phyloP scores from a whole-genome alignment of 2,329 filamentous ascomycete genomes.

The Coniosporium uncinatum region DNA sequence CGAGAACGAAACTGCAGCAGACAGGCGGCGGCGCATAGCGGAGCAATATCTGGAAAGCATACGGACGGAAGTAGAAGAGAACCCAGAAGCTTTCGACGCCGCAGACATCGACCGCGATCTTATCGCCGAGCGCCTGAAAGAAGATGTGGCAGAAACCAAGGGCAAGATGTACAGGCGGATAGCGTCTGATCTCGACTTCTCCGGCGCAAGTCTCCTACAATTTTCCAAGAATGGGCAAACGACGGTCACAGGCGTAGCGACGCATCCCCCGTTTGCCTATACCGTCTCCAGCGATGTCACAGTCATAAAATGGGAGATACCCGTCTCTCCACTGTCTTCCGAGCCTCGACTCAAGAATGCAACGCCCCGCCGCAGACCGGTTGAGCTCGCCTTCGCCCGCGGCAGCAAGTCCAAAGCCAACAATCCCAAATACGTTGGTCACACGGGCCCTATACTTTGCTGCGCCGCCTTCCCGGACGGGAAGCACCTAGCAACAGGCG shows the following conservation, averaged over 20 bases:
- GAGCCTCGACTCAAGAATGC: slow-evolving; percentile 47
- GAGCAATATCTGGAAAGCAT: slow-evolving; percentile 93
- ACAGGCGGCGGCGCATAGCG: slow-evolving; percentile 79
- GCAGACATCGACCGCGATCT: slow-evolving; percentile 90
- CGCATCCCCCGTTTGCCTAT: slow-evolving; percentile 77
- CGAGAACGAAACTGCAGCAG: slow-evolving; percentile 83
- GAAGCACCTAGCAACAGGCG: slow-evolving; percentile 86
- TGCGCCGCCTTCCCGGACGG: slow-evolving; percentile 88
- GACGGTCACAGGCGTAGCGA: slow-evolving; percentile 73
- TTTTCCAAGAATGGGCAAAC: slow-evolving; percentile 79
- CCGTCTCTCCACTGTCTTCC: slow-evolving; percentile 47
- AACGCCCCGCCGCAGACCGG: slow-evolving; percentile 55
- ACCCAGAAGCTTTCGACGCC: slow-evolving; percentile 88
- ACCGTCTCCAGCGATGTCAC: slow-evolving; percentile 82
- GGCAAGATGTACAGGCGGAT: slow-evolving; percentile 83
- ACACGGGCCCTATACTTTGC: slow-evolving; percentile 73
- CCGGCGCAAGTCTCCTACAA: slow-evolving; percentile 58
- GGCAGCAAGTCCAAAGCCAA: slow-evolving; percentile 41
- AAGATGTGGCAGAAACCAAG: slow-evolving; percentile 89
- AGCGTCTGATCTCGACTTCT: slow-evolving; percentile 66
- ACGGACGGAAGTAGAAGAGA: slow-evolving; percentile 58
- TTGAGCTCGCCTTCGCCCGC: slow-evolving; percentile 56
- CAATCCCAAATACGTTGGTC: slow-evolving; percentile 60
- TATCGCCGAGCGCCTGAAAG: slow-evolving; percentile 83
- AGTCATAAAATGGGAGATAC: slow-evolving; percentile 86